These are phyloP conservation scores for Erysimum cheiri DNA, from an alignment of 441 rosid genomes.

Conservation along the genomic window DNA sequence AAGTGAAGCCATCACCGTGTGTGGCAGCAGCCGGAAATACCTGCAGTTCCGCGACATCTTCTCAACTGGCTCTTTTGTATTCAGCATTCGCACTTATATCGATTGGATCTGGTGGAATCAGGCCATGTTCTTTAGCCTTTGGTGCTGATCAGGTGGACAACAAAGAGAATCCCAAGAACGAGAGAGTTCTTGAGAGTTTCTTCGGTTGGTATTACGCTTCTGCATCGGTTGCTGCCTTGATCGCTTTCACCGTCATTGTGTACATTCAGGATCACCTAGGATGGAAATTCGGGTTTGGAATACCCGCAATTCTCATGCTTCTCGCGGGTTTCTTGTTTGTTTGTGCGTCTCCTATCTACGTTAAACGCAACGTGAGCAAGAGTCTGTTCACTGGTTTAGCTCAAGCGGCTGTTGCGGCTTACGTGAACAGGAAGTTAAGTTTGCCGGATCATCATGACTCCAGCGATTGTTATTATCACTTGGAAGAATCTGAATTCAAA, in stretches of 20 bases:
- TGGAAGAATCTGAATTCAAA: conserved; percentile 50
- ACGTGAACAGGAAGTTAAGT: conserved; percentile 61
- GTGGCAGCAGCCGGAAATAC: conserved; percentile 35
- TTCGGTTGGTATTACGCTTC: conserved; percentile 94
- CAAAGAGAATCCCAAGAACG: conserved; percentile 68
- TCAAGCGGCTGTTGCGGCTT: conserved; percentile 74
- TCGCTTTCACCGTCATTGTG: conserved; percentile 79
- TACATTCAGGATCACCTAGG: conserved; percentile 85
- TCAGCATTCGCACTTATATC: conserved; percentile 74
- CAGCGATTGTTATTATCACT: conserved; percentile 52
- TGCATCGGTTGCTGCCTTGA: conserved; percentile 60
- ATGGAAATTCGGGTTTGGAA: conserved; percentile 83
- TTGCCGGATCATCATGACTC: conserved; percentile 52
- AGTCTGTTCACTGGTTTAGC: conserved; percentile 74
- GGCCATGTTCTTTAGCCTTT: conserved; percentile 92
- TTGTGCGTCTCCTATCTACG: conserved; percentile 70
- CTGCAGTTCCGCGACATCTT: conserved; percentile 54
- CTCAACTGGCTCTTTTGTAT: conserved; percentile 59
- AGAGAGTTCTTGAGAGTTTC: conserved; percentile 76
- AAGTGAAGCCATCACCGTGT: conserved; percentile 65
- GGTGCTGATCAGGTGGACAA: conserved; percentile 89
- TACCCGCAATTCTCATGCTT: conserved; percentile 81
- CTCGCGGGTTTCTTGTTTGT: conserved; percentile 61
- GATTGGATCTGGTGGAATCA: conserved; percentile 87
- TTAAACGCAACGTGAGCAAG: conserved; percentile 59